A percentile compares a stretch with the other conserved stretches of the same genome.
phyloP scores from a whole-genome alignment of 352 stramenopile species.

The Globisporangium echinulatum region DNA sequence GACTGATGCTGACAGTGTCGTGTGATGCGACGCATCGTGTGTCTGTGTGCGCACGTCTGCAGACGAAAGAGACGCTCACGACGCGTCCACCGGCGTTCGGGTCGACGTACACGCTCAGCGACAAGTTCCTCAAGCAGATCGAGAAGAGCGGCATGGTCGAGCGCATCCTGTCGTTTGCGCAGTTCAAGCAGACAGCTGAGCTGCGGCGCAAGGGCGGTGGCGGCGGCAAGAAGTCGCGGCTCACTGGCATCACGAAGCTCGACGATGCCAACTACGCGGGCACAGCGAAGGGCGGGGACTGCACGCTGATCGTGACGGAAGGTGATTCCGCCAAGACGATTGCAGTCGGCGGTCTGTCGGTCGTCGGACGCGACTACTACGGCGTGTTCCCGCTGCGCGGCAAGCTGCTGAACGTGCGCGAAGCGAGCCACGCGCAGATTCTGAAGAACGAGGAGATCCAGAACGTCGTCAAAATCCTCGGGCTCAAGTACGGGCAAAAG shows the following conservation, averaged over 20 bases:
- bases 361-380: constrained; percentile 95
- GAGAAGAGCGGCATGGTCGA: constrained; percentile 89
- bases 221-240: constrained; percentile 70
- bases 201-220: constrained; percentile 84
- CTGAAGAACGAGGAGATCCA: constrained; percentile 97
- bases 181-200: constrained; percentile 90
- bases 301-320: constrained; percentile 98
- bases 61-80: constrained; percentile 97
- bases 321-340: constrained; percentile 98
- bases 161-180: constrained; percentile 87
- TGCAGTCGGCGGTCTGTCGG: constrained; percentile 93
- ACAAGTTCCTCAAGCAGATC: constrained; percentile 86
- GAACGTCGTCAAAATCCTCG: constrained; percentile 95
- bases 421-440: constrained; percentile 95
- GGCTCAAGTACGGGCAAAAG: constrained; percentile 93
- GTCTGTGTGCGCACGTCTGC: background rate
- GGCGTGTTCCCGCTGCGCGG: constrained; percentile 97
- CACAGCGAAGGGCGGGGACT: constrained; percentile 84
- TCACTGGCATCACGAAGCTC: constrained; percentile 93
- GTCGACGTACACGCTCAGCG: constrained; percentile 78
- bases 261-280: constrained; percentile 97
- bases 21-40: no score
- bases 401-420: constrained; percentile 99
- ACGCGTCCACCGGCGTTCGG: constrained; percentile 82
- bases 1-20: background rate